phyloP scores from a whole-genome alignment of 2,329 filamentous ascomycete species.

The Fusarium sp. region DNA sequence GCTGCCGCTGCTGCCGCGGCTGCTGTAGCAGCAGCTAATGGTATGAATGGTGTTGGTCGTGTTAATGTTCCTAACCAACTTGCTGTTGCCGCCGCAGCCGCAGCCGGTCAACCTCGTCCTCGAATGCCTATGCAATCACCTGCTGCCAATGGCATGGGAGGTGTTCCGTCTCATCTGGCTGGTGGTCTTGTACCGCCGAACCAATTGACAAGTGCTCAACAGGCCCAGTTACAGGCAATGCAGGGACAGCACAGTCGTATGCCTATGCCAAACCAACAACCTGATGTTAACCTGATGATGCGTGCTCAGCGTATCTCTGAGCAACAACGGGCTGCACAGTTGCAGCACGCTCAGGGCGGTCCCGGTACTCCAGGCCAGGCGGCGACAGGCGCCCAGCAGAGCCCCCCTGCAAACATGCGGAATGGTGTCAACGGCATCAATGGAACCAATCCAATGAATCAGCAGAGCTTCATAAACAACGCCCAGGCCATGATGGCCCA shows the following conservation, averaged over 20 bases:
- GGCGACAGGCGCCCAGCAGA: constrained; percentile 52
- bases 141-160: constrained; percentile 64
- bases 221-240: constrained; percentile 75
- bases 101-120: constrained; percentile 60
- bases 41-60: constrained; percentile 52
- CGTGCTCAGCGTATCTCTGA: constrained; percentile 76
- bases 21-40: constrained; percentile 47
- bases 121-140: constrained; percentile 68
- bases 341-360: constrained; percentile 57
- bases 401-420: constrained; percentile 59
- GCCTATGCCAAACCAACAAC: constrained; percentile 58
- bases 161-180: constrained; percentile 62
- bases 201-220: constrained; percentile 74
- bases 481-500: constrained; percentile 66
- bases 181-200: constrained; percentile 66
- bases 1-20: constrained; percentile 44
- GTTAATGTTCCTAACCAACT: constrained; percentile 60
- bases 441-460: constrained; percentile 60
- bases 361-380: constrained; percentile 52
- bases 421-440: constrained; percentile 50
- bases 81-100: constrained; percentile 56
- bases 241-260: constrained; percentile 72
- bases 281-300: constrained; percentile 69
- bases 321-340: constrained; percentile 68
- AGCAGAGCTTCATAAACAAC: constrained; percentile 66